A percentile compares a stretch with the other conserved stretches of the same genome.
phyloP scores from a whole-genome alignment of 2,329 filamentous ascomycete species.

The Akanthomyces dipterigenus region DNA sequence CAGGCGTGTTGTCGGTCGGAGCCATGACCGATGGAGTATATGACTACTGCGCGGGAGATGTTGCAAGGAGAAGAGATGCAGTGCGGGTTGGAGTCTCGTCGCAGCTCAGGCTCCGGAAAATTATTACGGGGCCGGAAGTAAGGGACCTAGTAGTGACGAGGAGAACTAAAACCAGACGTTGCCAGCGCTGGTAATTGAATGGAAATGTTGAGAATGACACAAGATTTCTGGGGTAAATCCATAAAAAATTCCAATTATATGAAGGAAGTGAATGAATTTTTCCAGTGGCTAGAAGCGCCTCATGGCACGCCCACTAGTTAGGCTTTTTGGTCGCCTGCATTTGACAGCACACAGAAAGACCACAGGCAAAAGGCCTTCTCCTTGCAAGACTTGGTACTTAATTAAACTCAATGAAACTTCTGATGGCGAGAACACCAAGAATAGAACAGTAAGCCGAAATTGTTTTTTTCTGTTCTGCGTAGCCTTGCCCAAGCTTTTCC shows the following conservation, averaged over 20 bases:
- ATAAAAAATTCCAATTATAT: too few species aligned
- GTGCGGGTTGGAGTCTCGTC: neutral
- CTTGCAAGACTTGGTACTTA: neutral
- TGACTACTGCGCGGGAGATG: neutral
- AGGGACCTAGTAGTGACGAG: neutral
- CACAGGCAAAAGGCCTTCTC: too few species aligned
- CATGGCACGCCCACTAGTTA: too few species aligned
- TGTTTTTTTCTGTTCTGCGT: too few species aligned
- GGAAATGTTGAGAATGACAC: neutral
- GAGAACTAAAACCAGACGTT: neutral
- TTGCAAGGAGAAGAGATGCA: neutral
- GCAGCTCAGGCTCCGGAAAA: neutral
- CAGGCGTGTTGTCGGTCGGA: constrained; percentile 20
- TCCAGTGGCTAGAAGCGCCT: too few species aligned
- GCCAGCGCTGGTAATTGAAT: neutral
- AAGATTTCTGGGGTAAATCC: too few species aligned
- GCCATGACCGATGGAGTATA: constrained; percentile 20
- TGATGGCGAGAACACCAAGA: too few species aligned
- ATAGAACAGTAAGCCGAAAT: too few species aligned
- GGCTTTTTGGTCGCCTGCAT: neutral
- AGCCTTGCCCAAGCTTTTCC: too few species aligned
- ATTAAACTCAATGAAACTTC: too few species aligned
- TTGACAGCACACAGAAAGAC: neutral
- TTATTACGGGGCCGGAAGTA: constrained; percentile 5
- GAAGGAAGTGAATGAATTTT: accelerated